Evolutionary conservation across 495 filamentous ascomycete genomes (phyloP).

Genomic region (Daldinia childiae): DNA sequence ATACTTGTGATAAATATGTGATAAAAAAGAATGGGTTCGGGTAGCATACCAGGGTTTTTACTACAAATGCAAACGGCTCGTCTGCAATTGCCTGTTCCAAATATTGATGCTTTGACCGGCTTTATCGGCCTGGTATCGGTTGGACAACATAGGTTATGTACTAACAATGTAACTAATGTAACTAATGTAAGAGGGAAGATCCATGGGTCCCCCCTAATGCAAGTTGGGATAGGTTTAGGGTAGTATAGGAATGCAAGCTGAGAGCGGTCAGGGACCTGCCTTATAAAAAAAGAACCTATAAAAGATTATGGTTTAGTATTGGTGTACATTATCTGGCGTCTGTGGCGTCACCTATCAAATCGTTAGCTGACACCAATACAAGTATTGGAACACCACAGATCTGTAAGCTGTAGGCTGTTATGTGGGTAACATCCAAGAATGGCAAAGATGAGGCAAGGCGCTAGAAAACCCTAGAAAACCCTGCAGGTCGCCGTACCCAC

Average conservation of each 20-base stretch:
- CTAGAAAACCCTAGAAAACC: slow-evolving; percentile 39
- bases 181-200: slow-evolving; percentile 18
- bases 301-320: neutral
- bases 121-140: slow-evolving; percentile 25
- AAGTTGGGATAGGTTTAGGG: neutral
- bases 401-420: neutral
- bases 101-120: neutral
- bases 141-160: neutral
- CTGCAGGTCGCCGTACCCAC: slow-evolving; percentile 25
- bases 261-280: slow-evolving; percentile 29
- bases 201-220: slow-evolving; percentile 15
- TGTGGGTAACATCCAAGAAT: slow-evolving; percentile 20
- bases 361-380: neutral
- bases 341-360: slow-evolving; percentile 41
- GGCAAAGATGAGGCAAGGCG: slow-evolving; percentile 36
- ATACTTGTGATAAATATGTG: neutral
- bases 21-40: slow-evolving; percentile 28
- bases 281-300: slow-evolving; percentile 3
- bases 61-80: slow-evolving; percentile 9
- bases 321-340: slow-evolving; percentile 13
- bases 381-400: neutral
- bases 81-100: slow-evolving; percentile 15
- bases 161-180: neutral
- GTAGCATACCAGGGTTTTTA: slow-evolving; percentile 9
- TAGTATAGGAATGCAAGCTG: neutral